Base-by-base conservation (phyloP, 2,329 filamentous ascomycete genomes). In the Neoarthrinium moseri region DNA sequence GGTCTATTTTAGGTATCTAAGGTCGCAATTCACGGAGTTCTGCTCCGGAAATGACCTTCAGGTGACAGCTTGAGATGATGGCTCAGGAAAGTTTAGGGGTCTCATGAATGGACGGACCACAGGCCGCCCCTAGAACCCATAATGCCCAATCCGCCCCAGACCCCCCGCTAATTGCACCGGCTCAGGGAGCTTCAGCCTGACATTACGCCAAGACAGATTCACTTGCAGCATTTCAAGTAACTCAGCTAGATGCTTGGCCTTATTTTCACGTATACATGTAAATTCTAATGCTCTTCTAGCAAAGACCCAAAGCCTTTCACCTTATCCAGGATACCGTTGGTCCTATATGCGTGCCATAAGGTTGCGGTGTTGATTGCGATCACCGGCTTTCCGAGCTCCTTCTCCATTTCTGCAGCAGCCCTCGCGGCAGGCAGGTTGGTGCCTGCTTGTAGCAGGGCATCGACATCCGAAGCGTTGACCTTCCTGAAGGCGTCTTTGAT, bases 331-430 rank as follows among this genome's bases (percentile, higher is more conserved):
- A 59, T 59, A 8, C 52, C 56, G 48, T 59, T 59, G 15, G 49
- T 51, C 27, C 56, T 47, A 43, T 58, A 55, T 13, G 59, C 62
- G 47, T 58, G 53, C 63, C 63, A 65, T 10, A 60, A 53, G 6
- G 62, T 64, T 2, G 62, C 61, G 7, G 57, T 57, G 44, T 64
- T 60, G 44, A 63, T 66, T 17, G 63, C 61, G 30, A 65, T 50
- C 26, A 66, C 55, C 7, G 56, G 47, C 38, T 60, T 57, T 8
- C 55, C 56, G 13, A 59, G 41, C 41, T 59, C 57, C 15, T 27
- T 34, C 48, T 66, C 63, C 45, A 64, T 46, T 41, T 61, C 56
- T 13, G 55, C 58, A 6, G 56, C 59, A 7, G 60, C 53, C 27
- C 46, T 45, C 17, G 59, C 58, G 8, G 55, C 60, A 7, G 62